A percentile compares a stretch with the other conserved stretches of the same genome.
Conservation (phyloP, 1,284 basidiomycete genomes). For the Tylopilus sp. region DNA sequence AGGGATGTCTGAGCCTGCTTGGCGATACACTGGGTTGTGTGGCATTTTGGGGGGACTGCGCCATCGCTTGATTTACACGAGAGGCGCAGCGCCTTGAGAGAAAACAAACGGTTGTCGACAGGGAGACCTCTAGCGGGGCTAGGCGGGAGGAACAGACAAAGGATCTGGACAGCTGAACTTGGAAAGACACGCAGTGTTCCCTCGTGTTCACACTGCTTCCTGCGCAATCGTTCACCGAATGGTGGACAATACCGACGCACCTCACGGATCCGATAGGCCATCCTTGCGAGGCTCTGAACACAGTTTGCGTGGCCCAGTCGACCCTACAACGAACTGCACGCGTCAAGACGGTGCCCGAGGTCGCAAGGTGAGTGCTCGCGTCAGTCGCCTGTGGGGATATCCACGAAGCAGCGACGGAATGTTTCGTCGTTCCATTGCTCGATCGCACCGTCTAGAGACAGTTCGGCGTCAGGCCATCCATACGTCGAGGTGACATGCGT, state of each 20-base stretch:
- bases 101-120: constrained; percentile 32
- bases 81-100: too few relatives aligned
- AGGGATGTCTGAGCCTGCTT: constrained; percentile 61
- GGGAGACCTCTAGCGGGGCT: constrained; percentile 37
- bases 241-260: constrained; percentile 29
- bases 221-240: constrained; percentile 20
- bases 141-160: constrained; percentile 81
- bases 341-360: constrained; percentile 56
- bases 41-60: constrained; percentile 66
- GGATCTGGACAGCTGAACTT: too few relatives aligned
- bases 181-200: constrained; percentile 68
- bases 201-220: constrained; percentile 70
- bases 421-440: constrained; percentile 80
- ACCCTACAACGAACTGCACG: constrained; percentile 57
- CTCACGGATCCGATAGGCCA: constrained; percentile 66
- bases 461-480: background rate
- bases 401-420: constrained; percentile 62
- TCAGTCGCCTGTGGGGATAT: constrained; percentile 69
- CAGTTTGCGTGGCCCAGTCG: constrained; percentile 54
- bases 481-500: constrained; percentile 25
- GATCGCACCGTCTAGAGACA: constrained; percentile 57
- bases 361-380: constrained; percentile 67
- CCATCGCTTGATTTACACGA: constrained; percentile 50
- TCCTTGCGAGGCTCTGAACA: constrained; percentile 81
- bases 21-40: constrained; percentile 53